Percentiles rank a stretch among this genome's conserved stretches.
phyloP scores from a whole-genome alignment of 176 grass and related monocot species.

The Panicum miliaceum region DNA sequence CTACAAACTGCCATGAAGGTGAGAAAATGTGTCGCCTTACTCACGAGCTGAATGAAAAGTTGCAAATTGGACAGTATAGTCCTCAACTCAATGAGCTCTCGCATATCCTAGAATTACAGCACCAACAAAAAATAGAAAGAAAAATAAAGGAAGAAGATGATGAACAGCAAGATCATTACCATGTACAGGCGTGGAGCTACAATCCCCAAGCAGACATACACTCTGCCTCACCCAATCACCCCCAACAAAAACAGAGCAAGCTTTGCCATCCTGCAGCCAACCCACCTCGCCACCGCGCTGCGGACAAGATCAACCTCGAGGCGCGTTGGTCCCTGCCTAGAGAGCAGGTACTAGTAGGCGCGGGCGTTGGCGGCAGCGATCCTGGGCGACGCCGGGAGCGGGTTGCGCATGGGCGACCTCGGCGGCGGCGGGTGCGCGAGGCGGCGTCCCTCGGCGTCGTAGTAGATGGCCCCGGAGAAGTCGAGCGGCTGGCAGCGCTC shows the following conservation, averaged over 20 bases:
- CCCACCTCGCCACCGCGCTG: not conserved
- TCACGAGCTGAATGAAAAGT: not conserved
- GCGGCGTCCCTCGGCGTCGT: slow-evolving; percentile 71
- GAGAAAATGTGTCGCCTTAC: not conserved
- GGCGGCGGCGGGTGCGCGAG: slow-evolving; percentile 57
- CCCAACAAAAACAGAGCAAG: slow-evolving; percentile 39
- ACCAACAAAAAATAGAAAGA: not conserved
- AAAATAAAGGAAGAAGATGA: not conserved
- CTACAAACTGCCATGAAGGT: not conserved
- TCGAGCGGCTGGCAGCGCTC: slow-evolving; percentile 79
- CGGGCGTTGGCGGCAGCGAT: slow-evolving; percentile 23
- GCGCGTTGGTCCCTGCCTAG: too few species aligned
- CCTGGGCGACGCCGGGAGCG: slow-evolving; percentile 40
- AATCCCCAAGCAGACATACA: not conserved
- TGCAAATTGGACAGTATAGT: slow-evolving; percentile 8
- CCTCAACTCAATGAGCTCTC: not conserved
- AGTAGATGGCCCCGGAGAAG: slow-evolving; percentile 90
- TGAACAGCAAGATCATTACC: not conserved
- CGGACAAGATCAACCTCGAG: not conserved
- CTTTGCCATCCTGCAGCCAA: not conserved
- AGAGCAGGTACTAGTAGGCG: not conserved
- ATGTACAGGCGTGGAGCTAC: not conserved
- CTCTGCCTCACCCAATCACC: not conserved
- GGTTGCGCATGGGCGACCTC: slow-evolving; percentile 80
- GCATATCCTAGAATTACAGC: slow-evolving; percentile 32